Evolutionary conservation across 2,329 filamentous ascomycete genomes (phyloP).

Genomic region (Bipolaris bicolor): DNA sequence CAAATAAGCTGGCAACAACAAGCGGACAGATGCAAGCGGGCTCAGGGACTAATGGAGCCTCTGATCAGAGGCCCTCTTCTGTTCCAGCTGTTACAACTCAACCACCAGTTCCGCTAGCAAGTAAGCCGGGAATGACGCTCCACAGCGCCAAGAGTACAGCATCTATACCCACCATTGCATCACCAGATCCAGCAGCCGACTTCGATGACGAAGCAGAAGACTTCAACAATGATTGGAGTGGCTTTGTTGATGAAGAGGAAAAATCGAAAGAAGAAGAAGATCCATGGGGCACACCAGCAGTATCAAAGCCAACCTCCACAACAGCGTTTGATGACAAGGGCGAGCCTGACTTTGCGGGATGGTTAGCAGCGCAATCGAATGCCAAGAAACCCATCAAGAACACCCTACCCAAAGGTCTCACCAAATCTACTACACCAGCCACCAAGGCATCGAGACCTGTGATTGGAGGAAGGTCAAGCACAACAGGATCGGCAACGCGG

Average conservation of each 20-base stretch:
- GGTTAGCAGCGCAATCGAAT: constrained; percentile 84
- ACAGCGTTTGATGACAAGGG: constrained; percentile 78
- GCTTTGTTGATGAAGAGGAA: constrained; percentile 64
- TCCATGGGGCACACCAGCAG: constrained; percentile 56
- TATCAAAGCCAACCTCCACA: constrained; percentile 45
- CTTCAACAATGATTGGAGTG: constrained; percentile 76
- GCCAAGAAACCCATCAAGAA: constrained; percentile 71
- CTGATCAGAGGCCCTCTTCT: constrained; percentile 56
- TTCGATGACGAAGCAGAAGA: constrained; percentile 58
- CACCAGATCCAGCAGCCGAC: constrained; percentile 59
- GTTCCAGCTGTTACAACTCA: constrained; percentile 57
- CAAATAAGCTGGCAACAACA: constrained; percentile 85
- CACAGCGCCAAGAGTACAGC: constrained; percentile 35
- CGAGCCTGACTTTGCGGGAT: constrained; percentile 95
- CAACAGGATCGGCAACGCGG: constrained; percentile 39
- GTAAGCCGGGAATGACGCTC: constrained; percentile 40
- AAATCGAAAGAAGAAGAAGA: constrained; percentile 58
- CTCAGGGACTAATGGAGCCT: constrained; percentile 42
- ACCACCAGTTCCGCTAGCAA: constrained; percentile 57
- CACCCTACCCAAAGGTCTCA: constrained; percentile 80
- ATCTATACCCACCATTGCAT: constrained; percentile 36
- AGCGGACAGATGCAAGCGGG: constrained; percentile 81
- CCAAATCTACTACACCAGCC: constrained; percentile 59
- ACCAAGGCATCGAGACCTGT: constrained; percentile 43
- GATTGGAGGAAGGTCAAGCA: constrained; percentile 39